Percentiles rank a stretch among this genome's conserved stretches.
Evolutionary conservation across 495 filamentous ascomycete species (phyloP).

Genomic region (Pyrenopolyporus hunteri): DNA sequence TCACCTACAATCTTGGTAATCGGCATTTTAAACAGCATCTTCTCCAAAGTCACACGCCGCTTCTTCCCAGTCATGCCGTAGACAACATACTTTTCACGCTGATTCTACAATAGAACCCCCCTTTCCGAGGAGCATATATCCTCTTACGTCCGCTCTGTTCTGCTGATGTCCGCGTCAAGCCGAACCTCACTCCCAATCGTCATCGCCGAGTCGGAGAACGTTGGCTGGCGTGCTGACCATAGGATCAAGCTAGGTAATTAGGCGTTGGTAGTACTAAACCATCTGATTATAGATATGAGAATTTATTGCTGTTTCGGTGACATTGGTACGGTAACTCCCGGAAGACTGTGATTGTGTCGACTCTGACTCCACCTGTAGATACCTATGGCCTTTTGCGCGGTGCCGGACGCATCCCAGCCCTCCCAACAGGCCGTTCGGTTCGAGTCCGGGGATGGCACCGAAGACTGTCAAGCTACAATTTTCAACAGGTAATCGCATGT

Average conservation of each 20-base stretch:
- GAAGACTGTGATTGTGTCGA: constrained; percentile 28
- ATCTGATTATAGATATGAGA: constrained; percentile 29
- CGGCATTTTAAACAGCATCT: constrained; percentile 14
- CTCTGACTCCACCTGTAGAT: constrained; percentile 36
- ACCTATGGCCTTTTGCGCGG: constrained; percentile 2
- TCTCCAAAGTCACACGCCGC: constrained; percentile 2
- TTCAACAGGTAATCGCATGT: constrained; percentile 1
- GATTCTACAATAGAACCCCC: constrained; percentile 38
- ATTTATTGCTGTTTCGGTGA: constrained; percentile 22
- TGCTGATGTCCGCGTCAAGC: constrained; percentile 13
- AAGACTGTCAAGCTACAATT: neutral
- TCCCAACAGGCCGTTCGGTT: constrained; percentile 3
- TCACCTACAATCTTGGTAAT: constrained; percentile 26
- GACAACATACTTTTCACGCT: constrained; percentile 32
- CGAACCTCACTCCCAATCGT: constrained; percentile 12
- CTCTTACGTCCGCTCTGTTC: constrained; percentile 7
- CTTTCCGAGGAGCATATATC: constrained; percentile 20
- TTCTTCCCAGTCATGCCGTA: constrained; percentile 9
- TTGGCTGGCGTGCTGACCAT: constrained; percentile 17
- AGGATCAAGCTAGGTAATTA: constrained; percentile 32
- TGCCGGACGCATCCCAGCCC: neutral
- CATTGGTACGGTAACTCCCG: constrained; percentile 29
- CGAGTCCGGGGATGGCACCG: neutral
- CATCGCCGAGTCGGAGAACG: constrained; percentile 13
- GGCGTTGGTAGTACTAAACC: constrained; percentile 36